phyloP scores from a whole-genome alignment of 805 yeast species.

The Naumovozyma dairenensis region DNA sequence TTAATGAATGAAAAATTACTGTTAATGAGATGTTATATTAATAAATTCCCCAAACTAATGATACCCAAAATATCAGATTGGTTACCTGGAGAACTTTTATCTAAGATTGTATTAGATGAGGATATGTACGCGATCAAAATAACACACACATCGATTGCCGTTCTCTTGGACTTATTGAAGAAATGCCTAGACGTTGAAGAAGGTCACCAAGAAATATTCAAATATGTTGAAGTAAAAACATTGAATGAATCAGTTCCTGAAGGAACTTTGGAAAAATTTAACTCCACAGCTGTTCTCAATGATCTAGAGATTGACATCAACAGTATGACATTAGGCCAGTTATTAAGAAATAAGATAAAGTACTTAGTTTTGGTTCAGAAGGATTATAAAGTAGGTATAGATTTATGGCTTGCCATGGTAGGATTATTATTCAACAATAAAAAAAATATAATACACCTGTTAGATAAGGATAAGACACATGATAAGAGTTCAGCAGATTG shows the following conservation, averaged over 20 bases:
- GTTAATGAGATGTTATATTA: slow-evolving; percentile 15
- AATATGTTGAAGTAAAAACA: slow-evolving; percentile 7
- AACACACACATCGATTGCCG: slow-evolving; percentile 11
- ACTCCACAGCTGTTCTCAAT: background rate
- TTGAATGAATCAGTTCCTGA: slow-evolving; percentile 9
- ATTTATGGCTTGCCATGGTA: slow-evolving; percentile 22
- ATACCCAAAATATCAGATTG: slow-evolving; percentile 12
- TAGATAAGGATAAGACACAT: background rate
- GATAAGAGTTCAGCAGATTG: slow-evolving; percentile 8
- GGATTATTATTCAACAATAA: slow-evolving; percentile 19
- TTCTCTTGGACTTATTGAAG: slow-evolving; percentile 20
- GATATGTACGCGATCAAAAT: slow-evolving; percentile 13
- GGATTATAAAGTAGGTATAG: slow-evolving; percentile 21
- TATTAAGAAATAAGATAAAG: slow-evolving; percentile 12
- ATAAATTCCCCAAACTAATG: slow-evolving; percentile 20
- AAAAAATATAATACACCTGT: slow-evolving; percentile 4
- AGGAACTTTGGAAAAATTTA: slow-evolving; percentile 4
- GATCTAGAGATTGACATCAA: background rate
- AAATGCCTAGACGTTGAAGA: slow-evolving; percentile 9
- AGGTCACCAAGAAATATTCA: slow-evolving; percentile 6
- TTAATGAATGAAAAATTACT: slow-evolving; percentile 19
- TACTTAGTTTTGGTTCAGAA: slow-evolving; percentile 9
- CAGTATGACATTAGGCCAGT: slow-evolving; percentile 11
- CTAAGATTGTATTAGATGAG: slow-evolving; percentile 15
- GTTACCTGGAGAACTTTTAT: slow-evolving; percentile 23